phyloP scores from a whole-genome alignment of 768 basidiomycete genomes.

The Naganishia randhawae region DNA sequence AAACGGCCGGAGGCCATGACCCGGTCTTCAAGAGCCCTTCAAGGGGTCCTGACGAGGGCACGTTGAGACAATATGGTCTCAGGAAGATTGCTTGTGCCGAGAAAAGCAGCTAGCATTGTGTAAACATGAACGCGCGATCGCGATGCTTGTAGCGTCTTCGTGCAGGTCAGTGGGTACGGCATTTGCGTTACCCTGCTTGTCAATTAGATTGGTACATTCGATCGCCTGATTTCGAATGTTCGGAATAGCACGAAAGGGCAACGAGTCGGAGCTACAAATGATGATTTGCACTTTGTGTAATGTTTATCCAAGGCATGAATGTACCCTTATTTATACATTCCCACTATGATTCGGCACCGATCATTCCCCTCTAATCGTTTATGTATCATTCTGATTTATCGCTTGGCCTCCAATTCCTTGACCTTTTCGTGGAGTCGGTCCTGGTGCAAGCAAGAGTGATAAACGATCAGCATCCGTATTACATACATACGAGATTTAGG shows the following conservation, averaged over 20 bases:
- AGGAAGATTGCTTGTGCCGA: not conserved
- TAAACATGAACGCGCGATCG: not conserved
- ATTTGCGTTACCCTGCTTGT: no score
- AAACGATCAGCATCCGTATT: not conserved
- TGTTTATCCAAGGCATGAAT: not conserved
- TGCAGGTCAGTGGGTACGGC: no score
- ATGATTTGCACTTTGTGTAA: not conserved
- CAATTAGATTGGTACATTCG: no score
- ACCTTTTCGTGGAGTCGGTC: slow-evolving; percentile 20
- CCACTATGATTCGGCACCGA: not conserved
- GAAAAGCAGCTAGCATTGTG: not conserved
- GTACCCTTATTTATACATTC: slow-evolving; percentile 15
- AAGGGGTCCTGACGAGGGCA: slow-evolving; percentile 32
- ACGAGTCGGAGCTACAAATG: not conserved
- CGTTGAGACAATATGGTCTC: slow-evolving; percentile 44
- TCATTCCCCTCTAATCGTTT: not conserved
- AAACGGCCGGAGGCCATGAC: slow-evolving; percentile 77
- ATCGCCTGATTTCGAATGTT: no score
- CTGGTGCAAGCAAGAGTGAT: slow-evolving; percentile 2
- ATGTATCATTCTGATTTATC: not conserved
- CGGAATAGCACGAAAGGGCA: no score
- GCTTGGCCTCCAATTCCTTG: slow-evolving; percentile 28
- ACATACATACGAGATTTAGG: not conserved
- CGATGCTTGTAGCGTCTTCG: no score
- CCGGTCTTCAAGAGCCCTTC: slow-evolving; percentile 85